Evolutionary conservation across 1,284 basidiomycete species (phyloP).

Genomic region (Malassezia dermatis): DNA sequence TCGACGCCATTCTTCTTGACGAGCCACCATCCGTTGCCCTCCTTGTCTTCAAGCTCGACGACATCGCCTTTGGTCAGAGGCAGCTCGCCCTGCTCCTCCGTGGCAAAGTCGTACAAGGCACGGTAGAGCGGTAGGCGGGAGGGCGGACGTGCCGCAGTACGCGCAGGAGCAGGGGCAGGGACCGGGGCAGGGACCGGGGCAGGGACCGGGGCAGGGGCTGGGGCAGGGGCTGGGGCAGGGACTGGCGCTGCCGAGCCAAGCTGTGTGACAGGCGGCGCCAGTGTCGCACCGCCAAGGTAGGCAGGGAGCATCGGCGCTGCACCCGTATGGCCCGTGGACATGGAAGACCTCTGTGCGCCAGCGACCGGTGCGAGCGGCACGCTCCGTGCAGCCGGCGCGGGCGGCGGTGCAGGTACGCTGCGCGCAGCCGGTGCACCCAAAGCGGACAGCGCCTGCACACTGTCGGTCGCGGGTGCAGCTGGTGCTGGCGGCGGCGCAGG

Average conservation of each 20-base stretch:
- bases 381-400: slow-evolving; percentile 2
- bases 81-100: slow-evolving; percentile 78
- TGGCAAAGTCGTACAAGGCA: slow-evolving; percentile 61
- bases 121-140: slow-evolving; percentile 68
- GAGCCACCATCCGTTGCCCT: slow-evolving; percentile 75
- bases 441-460: slow-evolving; percentile 48
- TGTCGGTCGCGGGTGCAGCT: slow-evolving; percentile 55
- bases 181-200: slow-evolving; percentile 47
- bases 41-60: slow-evolving; percentile 85
- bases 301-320: not conserved
- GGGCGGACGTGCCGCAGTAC: slow-evolving; percentile 41
- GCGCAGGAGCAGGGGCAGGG: slow-evolving; percentile 54
- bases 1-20: slow-evolving; percentile 73
- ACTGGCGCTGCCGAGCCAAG: not conserved
- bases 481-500: slow-evolving; percentile 17
- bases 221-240: slow-evolving; percentile 16
- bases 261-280: slow-evolving; percentile 12
- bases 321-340: not conserved
- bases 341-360: not conserved
- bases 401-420: too few species aligned
- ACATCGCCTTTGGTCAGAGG: slow-evolving; percentile 76
- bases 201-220: slow-evolving; percentile 16
- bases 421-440: too few species aligned
- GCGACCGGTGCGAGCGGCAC: slow-evolving; percentile 8
- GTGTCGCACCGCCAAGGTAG: not conserved